Conservation (phyloP, 371 early-diverging fungal genomes). For the Conidiobolus incongruus region DNA sequence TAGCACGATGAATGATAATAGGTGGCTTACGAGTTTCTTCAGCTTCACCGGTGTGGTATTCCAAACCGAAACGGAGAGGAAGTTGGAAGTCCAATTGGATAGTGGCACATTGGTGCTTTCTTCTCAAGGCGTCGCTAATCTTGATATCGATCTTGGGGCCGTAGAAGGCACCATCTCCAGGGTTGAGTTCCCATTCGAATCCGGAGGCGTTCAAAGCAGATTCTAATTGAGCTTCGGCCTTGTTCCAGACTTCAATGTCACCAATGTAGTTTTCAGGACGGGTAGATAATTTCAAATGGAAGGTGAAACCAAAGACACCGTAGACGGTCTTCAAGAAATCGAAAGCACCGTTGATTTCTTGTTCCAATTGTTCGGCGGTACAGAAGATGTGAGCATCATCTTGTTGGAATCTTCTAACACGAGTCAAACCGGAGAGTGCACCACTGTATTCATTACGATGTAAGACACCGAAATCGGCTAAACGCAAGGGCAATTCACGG, state of each 20-base stretch:
- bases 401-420: conserved; percentile 91
- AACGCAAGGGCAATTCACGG: conserved; percentile 74
- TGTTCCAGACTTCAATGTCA: conserved; percentile 83
- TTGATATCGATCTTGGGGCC: conserved; percentile 99
- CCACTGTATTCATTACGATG: conserved; percentile 87
- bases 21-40: conserved; percentile 36
- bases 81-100: conserved; percentile 96
- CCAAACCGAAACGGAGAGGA: conserved; percentile 71
- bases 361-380: conserved; percentile 38
- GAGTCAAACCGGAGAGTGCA: conserved; percentile 77
- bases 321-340: conserved; percentile 71
- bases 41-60: conserved; percentile 27
- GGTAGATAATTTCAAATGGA: conserved; percentile 78
- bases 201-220: conserved; percentile 61
- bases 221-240: conserved; percentile 71
- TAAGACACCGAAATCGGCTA: conserved; percentile 89
- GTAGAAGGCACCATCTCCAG: conserved; percentile 99
- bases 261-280: conserved; percentile 97
- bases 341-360: conserved; percentile 59
- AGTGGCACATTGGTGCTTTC: conserved; percentile 95
- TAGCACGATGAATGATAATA: conserved; percentile 91
- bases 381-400: conserved; percentile 98
- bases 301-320: conserved; percentile 83
- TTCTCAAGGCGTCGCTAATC: conserved; percentile 81
- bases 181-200: conserved; percentile 68